phyloP scores from a whole-genome alignment of 2,329 filamentous ascomycete genomes.

The Cordyceps farinosa region DNA sequence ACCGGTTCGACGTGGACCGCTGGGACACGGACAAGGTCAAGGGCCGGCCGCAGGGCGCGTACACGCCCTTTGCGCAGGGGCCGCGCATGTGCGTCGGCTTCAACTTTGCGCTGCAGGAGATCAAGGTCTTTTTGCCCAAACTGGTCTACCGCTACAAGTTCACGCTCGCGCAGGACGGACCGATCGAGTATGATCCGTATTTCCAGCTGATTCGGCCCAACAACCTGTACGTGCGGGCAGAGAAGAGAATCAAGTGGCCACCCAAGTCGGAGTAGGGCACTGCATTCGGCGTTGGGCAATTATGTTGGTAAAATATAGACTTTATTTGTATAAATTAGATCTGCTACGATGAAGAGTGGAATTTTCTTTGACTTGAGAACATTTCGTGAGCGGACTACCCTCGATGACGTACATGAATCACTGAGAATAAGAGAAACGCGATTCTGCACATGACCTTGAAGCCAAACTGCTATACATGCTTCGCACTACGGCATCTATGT shows the following conservation, averaged over 20 bases:
- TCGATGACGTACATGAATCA: too few species aligned
- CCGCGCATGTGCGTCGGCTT: constrained; percentile 59
- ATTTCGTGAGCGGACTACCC: too few species aligned
- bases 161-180: constrained; percentile 43
- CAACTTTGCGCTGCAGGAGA: constrained; percentile 60
- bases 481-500: too few species aligned
- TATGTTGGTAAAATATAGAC: not conserved
- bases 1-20: constrained; percentile 55
- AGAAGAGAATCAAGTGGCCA: constrained; percentile 49
- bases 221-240: constrained; percentile 51
- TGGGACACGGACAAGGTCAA: constrained; percentile 55
- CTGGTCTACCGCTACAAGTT: constrained; percentile 59
- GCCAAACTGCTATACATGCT: too few species aligned
- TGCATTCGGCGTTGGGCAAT: not conserved
- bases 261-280: constrained; percentile 21
- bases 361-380: not conserved
- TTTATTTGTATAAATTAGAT: not conserved
- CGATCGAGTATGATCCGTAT: constrained; percentile 56
- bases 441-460: too few species aligned
- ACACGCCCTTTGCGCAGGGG: constrained; percentile 57
- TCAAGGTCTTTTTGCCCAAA: constrained; percentile 57
- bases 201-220: constrained; percentile 56
- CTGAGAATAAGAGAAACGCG: too few species aligned
- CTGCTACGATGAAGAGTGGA: not conserved
- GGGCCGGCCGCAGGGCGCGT: constrained; percentile 47